Percentiles rank a stretch among this genome's conserved stretches.
Conservation (phyloP, 208 protist species). For the Acanthamoeba culbertsoni region DNA sequence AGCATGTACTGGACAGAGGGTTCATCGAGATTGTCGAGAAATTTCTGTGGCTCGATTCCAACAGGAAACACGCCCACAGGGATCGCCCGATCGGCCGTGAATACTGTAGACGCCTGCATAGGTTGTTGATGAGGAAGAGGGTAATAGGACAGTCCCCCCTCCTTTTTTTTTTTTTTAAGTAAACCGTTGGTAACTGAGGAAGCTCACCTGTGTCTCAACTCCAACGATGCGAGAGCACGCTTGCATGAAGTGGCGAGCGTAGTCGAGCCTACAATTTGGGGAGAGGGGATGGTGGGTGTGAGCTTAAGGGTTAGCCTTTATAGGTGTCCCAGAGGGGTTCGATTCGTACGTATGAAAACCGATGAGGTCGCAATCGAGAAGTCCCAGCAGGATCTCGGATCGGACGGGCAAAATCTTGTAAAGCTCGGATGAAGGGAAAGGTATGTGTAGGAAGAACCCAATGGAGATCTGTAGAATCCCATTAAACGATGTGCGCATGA, state of each 20-base stretch:
- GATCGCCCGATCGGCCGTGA: not conserved
- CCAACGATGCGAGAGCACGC: conserved; percentile 74
- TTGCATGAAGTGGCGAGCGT: conserved; percentile 81
- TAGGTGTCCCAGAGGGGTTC: not conserved
- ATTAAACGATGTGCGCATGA: no score
- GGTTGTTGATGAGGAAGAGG: not conserved
- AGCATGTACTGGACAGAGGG: conserved; percentile 15
- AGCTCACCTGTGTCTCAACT: conserved; percentile 66
- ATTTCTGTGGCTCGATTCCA: conserved; percentile 81
- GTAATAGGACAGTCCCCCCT: not conserved
- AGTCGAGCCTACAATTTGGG: conserved; percentile 59
- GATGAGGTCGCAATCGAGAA: conserved; percentile 80
- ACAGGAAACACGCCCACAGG: conserved; percentile 74
- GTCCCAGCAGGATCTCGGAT: conserved; percentile 76
- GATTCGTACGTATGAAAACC: conserved; percentile 83
- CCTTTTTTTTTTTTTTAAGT: no score
- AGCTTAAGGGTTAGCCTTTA: not conserved
- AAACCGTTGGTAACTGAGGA: no score
- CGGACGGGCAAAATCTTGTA: conserved; percentile 81
- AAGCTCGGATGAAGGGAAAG: conserved; percentile 83
- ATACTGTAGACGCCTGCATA: conserved; percentile 12
- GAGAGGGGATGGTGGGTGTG: not conserved
- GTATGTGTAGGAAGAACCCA: conserved; percentile 88
- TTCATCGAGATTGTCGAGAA: conserved; percentile 61
- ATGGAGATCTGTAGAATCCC: conserved; percentile 72